phyloP scores from a whole-genome alignment of 2,329 filamentous ascomycete species.

The Incumbomyces lentus region DNA sequence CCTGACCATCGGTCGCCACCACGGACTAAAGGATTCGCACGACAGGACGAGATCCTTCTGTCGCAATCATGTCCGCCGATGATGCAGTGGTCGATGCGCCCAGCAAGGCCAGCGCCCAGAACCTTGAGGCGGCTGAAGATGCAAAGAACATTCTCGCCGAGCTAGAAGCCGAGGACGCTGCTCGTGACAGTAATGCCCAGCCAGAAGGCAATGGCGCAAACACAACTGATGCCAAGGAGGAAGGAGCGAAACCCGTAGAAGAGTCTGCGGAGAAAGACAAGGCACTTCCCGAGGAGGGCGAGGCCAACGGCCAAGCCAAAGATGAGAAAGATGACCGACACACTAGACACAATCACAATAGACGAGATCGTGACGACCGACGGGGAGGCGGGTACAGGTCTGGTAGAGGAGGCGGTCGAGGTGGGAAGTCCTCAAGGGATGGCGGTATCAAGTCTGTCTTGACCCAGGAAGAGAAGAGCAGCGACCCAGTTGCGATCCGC shows the following conservation, averaged over 20 bases:
- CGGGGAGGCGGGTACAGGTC: background rate
- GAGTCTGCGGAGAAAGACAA: slow-evolving; percentile 29
- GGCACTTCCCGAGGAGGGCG: slow-evolving; percentile 4
- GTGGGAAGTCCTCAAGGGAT: slow-evolving; percentile 22
- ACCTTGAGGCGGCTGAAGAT: slow-evolving; percentile 36
- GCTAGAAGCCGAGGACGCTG: slow-evolving; percentile 28
- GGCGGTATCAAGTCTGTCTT: slow-evolving; percentile 64
- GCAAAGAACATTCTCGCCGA: slow-evolving; percentile 36
- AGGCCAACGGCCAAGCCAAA: slow-evolving; percentile 7
- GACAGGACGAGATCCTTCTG: no score
- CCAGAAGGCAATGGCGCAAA: slow-evolving; percentile 10
- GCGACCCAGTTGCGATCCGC: slow-evolving; percentile 71
- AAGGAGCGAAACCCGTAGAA: slow-evolving; percentile 16
- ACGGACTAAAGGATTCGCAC: no score
- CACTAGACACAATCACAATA: slow-evolving; percentile 7
- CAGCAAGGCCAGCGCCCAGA: slow-evolving; percentile 22
- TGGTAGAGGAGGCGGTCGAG: slow-evolving; percentile 25
- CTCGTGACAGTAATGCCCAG: slow-evolving; percentile 4
- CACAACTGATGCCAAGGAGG: background rate
- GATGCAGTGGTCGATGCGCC: slow-evolving; percentile 16
- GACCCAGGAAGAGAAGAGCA: slow-evolving; percentile 55
- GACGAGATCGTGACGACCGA: slow-evolving; percentile 7
- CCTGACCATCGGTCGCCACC: no score
- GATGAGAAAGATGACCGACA: slow-evolving; percentile 12
- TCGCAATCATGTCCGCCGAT: slow-evolving; percentile 16